Percentiles rank a stretch among this genome's conserved stretches.
Conservation (phyloP, 495 filamentous ascomycete species). For the Penicillium bialowiezense region DNA sequence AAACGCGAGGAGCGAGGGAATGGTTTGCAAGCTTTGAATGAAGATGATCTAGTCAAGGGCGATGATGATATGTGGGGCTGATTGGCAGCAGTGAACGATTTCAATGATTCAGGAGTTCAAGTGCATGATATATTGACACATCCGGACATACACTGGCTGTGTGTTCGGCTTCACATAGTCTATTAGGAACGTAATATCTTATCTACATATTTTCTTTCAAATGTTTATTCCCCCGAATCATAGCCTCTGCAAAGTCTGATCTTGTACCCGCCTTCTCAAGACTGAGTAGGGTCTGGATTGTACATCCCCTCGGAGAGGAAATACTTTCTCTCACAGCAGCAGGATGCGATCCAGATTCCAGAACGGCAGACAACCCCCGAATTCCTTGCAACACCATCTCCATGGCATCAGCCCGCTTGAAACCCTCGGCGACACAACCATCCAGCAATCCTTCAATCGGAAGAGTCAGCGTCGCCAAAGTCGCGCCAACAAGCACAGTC, state of each 20-base stretch:
- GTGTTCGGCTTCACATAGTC: not conserved
- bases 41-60: constrained; percentile 49
- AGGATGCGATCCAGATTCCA: constrained; percentile 33
- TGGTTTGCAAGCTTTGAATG: constrained; percentile 39
- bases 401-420: constrained; percentile 33
- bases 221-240: constrained; percentile 23
- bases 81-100: not conserved
- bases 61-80: constrained; percentile 58
- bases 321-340: constrained; percentile 34
- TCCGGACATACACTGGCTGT: constrained; percentile 12
- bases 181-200: not conserved
- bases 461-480: constrained; percentile 31
- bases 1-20: constrained; percentile 50
- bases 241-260: constrained; percentile 22
- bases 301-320: constrained; percentile 36
- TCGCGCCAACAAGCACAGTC: constrained; percentile 30
- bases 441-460: constrained; percentile 39
- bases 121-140: not conserved
- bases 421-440: constrained; percentile 37
- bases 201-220: constrained; percentile 14
- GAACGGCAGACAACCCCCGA: constrained; percentile 28
- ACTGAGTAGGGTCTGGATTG: constrained; percentile 30
- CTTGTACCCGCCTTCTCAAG: constrained; percentile 33
- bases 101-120: not conserved
- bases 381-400: constrained; percentile 32